Base-by-base conservation (phyloP, 2,329 filamentous ascomycete species). In the Penicillium crustosum region DNA sequence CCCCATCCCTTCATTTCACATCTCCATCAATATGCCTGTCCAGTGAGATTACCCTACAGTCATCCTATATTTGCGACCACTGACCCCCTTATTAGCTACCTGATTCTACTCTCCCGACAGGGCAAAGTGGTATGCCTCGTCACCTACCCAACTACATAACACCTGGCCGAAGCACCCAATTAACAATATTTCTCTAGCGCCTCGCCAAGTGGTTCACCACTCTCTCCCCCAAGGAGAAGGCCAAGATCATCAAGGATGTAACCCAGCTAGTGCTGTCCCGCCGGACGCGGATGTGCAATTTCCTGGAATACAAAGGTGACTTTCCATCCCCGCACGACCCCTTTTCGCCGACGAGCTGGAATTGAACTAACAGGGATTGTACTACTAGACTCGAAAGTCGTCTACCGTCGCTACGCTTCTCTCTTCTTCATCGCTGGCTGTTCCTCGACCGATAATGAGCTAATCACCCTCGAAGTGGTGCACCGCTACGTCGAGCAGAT, bases 181-280 rank as follows among this genome's bases (percentile, higher is more conserved):
- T 72, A 53, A 71, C 65, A 58, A 59, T 71, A 64, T 65, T 64
- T 67, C 55, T 63, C 56, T 79, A 99, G 94, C 93, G 94, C 74
- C 88, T 99, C 56, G 94, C 94, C 68, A 99, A 99, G 82, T 99
- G 94, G 94, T 99, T 99, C 80, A 96, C 93, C 55, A 99, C 94
- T 17, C 85, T 99, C 62, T 96, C 93, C 36, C 94, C 94, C 63
- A 97, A 89, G 79, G 94, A 99, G 74, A 99, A 99, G 82, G 94
- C 93, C 79, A 99, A 99, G 84, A 97, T 99, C 75, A 93, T 99
- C 84, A 99, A 99, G 79, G 94, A 99, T 83, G 94, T 99, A 71
- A 92, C 94, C 61, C 94, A 97, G 79, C 89, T 97, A 49, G 94
- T 99, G 68, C 88, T 99, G 66, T 94, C 94, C 62, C 87, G 94